phyloP scores from a whole-genome alignment of 495 filamentous ascomycete genomes.

The Platismatia glauca region DNA sequence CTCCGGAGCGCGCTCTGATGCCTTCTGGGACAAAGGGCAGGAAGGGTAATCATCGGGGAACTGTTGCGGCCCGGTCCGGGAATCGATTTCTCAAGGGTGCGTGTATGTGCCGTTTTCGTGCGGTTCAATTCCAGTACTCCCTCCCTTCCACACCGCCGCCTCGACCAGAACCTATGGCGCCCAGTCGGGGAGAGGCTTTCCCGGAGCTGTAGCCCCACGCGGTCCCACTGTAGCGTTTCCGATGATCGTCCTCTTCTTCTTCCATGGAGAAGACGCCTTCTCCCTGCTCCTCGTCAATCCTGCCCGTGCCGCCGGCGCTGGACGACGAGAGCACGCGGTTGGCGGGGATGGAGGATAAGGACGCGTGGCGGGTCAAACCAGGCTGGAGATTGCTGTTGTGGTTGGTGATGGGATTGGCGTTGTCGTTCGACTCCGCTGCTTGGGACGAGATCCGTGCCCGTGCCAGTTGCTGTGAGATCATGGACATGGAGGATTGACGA shows the following conservation, averaged over 20 bases:
- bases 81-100: not conserved
- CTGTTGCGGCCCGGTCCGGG: not conserved
- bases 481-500: constrained; percentile 55
- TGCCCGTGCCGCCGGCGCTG: constrained; percentile 43
- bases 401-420: constrained; percentile 5
- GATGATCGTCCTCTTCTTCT: constrained; percentile 53
- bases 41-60: not conserved
- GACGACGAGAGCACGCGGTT: constrained; percentile 41
- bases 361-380: constrained; percentile 32
- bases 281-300: constrained; percentile 63
- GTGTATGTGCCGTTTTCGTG: not conserved
- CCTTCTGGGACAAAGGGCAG: not conserved
- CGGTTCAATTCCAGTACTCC: constrained; percentile 12
- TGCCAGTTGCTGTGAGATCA: constrained; percentile 62
- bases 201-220: constrained; percentile 13
- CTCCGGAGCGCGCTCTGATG: not conserved
- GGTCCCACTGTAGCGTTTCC: constrained; percentile 18
- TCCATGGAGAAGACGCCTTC: constrained; percentile 79
- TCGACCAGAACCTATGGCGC: constrained; percentile 14
- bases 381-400: constrained; percentile 39
- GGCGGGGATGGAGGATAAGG: constrained; percentile 30
- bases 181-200: constrained; percentile 9
- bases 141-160: constrained; percentile 1
- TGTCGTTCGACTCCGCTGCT: constrained; percentile 11
- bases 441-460: constrained; percentile 39